These are phyloP conservation scores for Rhizopus delemar DNA, from an alignment of 371 early-diverging fungal genomes.

Conservation along the genomic window DNA sequence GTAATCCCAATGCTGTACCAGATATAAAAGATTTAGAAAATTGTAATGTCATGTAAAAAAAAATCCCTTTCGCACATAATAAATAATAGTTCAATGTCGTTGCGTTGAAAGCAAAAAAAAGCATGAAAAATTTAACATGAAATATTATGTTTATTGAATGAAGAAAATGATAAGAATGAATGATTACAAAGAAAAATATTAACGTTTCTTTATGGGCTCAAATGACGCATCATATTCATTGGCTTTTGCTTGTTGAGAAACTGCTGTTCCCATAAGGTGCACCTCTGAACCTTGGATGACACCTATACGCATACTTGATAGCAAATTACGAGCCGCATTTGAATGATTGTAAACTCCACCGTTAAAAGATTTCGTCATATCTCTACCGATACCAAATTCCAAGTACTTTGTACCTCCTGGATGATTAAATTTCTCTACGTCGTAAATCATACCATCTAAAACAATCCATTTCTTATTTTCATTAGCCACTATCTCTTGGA, in stretches of 20 bases:
- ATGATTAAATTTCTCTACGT: slow-evolving; percentile 89
- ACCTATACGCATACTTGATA: slow-evolving; percentile 75
- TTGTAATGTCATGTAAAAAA: slow-evolving; percentile 53
- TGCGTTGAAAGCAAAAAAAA: not conserved
- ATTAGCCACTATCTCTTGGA: slow-evolving; percentile 50
- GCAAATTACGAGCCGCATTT: slow-evolving; percentile 80
- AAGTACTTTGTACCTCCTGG: slow-evolving; percentile 88
- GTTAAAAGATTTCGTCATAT: slow-evolving; percentile 83
- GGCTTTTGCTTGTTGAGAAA: not conserved
- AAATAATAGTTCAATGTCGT: slow-evolving; percentile 1
- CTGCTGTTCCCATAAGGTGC: not conserved
- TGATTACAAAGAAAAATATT: slow-evolving; percentile 5
- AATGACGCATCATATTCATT: not conserved
- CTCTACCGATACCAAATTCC: slow-evolving; percentile 74
- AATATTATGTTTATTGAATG: not conserved
- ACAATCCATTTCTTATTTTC: slow-evolving; percentile 77
- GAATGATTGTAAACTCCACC: slow-evolving; percentile 87
- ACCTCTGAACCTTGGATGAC: slow-evolving; percentile 39
- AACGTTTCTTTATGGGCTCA: not conserved
- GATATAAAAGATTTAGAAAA: slow-evolving; percentile 63
- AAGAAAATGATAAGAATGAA: not conserved
- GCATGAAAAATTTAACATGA: not conserved
- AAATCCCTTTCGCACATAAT: not conserved
- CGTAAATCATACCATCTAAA: slow-evolving; percentile 87
- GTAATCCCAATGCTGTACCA: slow-evolving; percentile 69